These are phyloP conservation scores for Geotrichum histeridarum DNA, from an alignment of 1,139 yeast species.

Conservation along the genomic window DNA sequence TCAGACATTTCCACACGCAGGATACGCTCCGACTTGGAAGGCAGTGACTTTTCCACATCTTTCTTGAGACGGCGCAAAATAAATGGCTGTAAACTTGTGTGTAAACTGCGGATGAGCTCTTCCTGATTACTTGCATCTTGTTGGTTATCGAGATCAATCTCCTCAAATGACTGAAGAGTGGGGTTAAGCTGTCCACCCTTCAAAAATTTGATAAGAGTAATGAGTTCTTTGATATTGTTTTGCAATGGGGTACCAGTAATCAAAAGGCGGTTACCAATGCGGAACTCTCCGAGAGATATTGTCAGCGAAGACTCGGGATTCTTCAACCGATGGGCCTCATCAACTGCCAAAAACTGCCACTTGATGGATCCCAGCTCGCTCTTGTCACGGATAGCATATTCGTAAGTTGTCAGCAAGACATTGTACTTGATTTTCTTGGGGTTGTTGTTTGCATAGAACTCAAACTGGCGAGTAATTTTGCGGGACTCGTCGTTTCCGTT, in stretches of 20 bases:
- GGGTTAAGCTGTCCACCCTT: conserved; percentile 80
- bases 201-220: conserved; percentile 87
- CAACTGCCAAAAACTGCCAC: conserved; percentile 97
- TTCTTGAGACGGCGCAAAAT: conserved; percentile 89
- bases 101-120: conserved; percentile 77
- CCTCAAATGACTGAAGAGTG: conserved; percentile 24
- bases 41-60: conserved; percentile 94
- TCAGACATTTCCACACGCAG: conserved; percentile 92
- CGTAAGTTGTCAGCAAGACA: conserved; percentile 85
- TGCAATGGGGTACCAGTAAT: conserved; percentile 98
- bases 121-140: conserved; percentile 78
- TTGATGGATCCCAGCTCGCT: conserved; percentile 70
- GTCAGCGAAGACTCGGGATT: conserved; percentile 91
- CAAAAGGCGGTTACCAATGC: conserved; percentile 74
- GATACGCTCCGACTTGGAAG: conserved; percentile 91
- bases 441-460: conserved; percentile 58
- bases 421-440: conserved; percentile 75
- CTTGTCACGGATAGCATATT: conserved; percentile 86
- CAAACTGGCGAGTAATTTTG: conserved; percentile 74
- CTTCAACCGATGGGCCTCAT: conserved; percentile 95
- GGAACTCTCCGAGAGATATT: conserved; percentile 78
- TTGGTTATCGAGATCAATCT: conserved; percentile 86
- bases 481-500: conserved; percentile 90
- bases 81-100: conserved; percentile 79
- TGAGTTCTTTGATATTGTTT: conserved; percentile 89